These are phyloP conservation scores for Suzukiozyma palmioleophila DNA, from an alignment of 1,139 yeast species.

Conservation along the genomic window DNA sequence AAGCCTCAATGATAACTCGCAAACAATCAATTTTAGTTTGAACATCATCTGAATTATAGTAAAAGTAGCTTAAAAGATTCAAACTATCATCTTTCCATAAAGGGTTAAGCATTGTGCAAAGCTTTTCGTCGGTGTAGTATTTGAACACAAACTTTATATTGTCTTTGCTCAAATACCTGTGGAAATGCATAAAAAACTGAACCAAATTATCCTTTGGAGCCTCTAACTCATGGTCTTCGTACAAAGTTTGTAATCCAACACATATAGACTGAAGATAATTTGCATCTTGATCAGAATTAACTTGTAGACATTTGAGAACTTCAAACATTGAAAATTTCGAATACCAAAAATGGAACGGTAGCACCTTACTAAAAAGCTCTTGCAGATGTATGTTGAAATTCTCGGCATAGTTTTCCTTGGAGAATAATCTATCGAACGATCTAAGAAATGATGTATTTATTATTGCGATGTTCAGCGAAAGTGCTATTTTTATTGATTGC, in stretches of 20 bases:
- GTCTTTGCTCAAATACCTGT: slow-evolving; percentile 31
- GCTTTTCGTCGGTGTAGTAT: slow-evolving; percentile 45
- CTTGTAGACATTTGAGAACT: slow-evolving; percentile 17
- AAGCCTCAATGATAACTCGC: slow-evolving; percentile 40
- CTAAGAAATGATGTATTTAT: slow-evolving; percentile 31
- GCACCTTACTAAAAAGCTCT: slow-evolving; percentile 17
- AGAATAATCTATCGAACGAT: slow-evolving; percentile 30
- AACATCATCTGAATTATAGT: slow-evolving; percentile 19
- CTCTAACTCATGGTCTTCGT: slow-evolving; percentile 32
- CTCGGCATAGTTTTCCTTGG: slow-evolving; percentile 19
- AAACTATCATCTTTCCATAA: slow-evolving; percentile 50
- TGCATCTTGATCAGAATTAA: slow-evolving; percentile 28
- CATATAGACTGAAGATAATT: slow-evolving; percentile 35
- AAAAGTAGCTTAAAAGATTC: slow-evolving; percentile 45
- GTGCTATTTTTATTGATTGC: slow-evolving; percentile 18
- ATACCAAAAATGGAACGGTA: slow-evolving; percentile 50
- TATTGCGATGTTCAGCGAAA: slow-evolving; percentile 24
- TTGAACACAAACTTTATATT: slow-evolving; percentile 39
- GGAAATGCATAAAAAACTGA: slow-evolving; percentile 37
- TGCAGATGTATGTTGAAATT: slow-evolving; percentile 12
- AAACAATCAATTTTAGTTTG: slow-evolving; percentile 39
- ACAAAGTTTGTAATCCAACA: slow-evolving; percentile 28
- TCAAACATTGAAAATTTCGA: slow-evolving; percentile 42
- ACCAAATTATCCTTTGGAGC: slow-evolving; percentile 46
- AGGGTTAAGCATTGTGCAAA: slow-evolving; percentile 51